These are phyloP conservation scores for Cryoendolithus antarcticus DNA, from an alignment of 2,329 filamentous ascomycete genomes.

Conservation along the genomic window DNA sequence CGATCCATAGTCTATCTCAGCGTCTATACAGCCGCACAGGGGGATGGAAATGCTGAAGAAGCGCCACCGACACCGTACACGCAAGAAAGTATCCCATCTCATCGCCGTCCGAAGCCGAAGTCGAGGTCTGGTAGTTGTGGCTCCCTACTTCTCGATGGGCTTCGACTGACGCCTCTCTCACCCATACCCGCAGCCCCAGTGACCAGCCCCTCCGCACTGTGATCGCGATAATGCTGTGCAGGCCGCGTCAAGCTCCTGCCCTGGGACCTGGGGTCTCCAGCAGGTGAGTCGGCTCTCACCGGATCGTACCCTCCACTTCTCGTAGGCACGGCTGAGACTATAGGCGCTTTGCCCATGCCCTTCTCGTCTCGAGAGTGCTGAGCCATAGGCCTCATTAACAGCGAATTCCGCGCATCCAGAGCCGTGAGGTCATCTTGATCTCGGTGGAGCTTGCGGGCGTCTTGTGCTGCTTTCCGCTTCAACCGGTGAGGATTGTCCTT, in stretches of 20 bases:
- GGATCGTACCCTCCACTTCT: constrained; percentile 20
- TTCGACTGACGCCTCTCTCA: constrained; percentile 6
- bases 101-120: too few relatives aligned
- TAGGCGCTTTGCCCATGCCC: constrained; percentile 19
- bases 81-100: too few relatives aligned
- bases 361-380: constrained; percentile 28
- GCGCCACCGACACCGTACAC: too few relatives aligned
- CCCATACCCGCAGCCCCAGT: constrained; percentile 22
- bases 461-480: constrained; percentile 81
- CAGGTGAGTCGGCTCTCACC: constrained; percentile 13
- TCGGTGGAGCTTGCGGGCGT: constrained; percentile 54
- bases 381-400: constrained; percentile 53
- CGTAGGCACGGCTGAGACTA: constrained; percentile 19
- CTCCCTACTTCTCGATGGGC: too few relatives aligned
- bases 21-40: too few relatives aligned
- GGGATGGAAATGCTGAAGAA: too few relatives aligned
- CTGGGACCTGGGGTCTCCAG: background rate
- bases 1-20: too few relatives aligned
- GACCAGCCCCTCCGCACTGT: constrained; percentile 19
- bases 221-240: constrained; percentile 10
- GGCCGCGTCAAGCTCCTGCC: constrained; percentile 8
- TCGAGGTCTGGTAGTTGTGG: too few relatives aligned
- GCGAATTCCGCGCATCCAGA: constrained; percentile 73
- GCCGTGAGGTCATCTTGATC: constrained; percentile 76
- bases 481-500: constrained; percentile 83